These are phyloP conservation scores for Ceratocystis cubensis DNA, from an alignment of 2,329 filamentous ascomycete species.

Conservation along the genomic window DNA sequence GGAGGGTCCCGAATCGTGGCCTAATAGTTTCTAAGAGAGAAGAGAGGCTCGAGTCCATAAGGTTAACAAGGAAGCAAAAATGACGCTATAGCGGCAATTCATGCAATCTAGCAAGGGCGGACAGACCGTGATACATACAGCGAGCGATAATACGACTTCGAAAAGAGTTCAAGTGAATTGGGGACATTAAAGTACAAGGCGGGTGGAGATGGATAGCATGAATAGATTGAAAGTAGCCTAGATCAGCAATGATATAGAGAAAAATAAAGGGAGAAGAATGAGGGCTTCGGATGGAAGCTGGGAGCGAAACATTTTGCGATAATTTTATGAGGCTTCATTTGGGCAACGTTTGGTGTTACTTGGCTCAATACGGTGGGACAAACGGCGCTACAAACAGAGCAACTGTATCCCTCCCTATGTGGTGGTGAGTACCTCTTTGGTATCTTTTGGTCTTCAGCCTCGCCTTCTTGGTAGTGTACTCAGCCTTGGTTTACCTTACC, in stretches of 20 bases:
- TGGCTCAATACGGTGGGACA: not conserved
- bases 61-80: not conserved
- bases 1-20: too few relatives aligned
- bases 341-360: not conserved
- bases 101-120: not conserved
- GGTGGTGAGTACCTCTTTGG: too few relatives aligned
- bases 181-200: not conserved
- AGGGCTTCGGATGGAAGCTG: not conserved
- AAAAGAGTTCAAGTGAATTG: not conserved
- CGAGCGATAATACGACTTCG: too few relatives aligned
- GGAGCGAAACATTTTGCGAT: not conserved
- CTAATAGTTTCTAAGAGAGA: too few relatives aligned
- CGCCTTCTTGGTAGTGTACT: too few relatives aligned
- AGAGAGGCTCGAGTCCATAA: too few relatives aligned
- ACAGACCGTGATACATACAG: not conserved
- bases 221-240: not conserved
- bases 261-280: not conserved
- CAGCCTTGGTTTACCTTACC: too few relatives aligned
- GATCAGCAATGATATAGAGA: not conserved
- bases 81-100: conserved; percentile 2
- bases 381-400: not conserved
- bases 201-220: not conserved
- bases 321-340: not conserved
- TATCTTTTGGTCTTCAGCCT: too few relatives aligned
- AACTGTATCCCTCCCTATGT: too few relatives aligned